These are phyloP conservation scores for Simplicillium sp. DNA, from an alignment of 2,329 filamentous ascomycete genomes.

Conservation along the genomic window DNA sequence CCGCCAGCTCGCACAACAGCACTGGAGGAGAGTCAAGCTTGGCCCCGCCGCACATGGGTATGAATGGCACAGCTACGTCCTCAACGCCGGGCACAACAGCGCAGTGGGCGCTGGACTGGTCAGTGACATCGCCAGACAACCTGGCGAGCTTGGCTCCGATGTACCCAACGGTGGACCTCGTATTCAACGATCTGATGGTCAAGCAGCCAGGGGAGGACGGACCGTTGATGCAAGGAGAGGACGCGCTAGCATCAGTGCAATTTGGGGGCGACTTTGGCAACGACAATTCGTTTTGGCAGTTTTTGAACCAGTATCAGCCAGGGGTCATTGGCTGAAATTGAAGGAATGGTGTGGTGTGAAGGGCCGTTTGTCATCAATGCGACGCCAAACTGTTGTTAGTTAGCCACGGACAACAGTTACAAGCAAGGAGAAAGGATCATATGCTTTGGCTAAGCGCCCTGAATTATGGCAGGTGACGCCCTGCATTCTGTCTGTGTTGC, in stretches of 20 bases:
- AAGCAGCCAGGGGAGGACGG: constrained; percentile 14
- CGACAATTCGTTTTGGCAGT: constrained; percentile 43
- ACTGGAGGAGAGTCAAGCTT: constrained; percentile 1
- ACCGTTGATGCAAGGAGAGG: constrained; percentile 9
- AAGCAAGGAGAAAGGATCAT: too few relatives aligned
- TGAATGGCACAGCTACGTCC: constrained; percentile 1
- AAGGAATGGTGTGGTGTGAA: too few relatives aligned
- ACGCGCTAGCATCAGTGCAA: constrained; percentile 25
- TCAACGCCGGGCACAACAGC: constrained; percentile 1
- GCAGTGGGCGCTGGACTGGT: constrained; percentile 5
- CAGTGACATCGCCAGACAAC: constrained; percentile 28
- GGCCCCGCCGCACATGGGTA: too few relatives aligned
- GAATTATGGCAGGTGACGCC: too few relatives aligned
- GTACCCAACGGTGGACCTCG: constrained; percentile 46
- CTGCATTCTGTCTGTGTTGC: too few relatives aligned
- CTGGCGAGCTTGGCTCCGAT: constrained; percentile 43
- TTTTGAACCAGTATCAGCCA: constrained; percentile 33
- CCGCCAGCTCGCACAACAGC: constrained; percentile 3
- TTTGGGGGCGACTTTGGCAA: constrained; percentile 46
- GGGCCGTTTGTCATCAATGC: too few relatives aligned
- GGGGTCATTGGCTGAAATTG: too few relatives aligned
- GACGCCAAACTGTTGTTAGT: too few relatives aligned
- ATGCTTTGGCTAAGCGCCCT: too few relatives aligned
- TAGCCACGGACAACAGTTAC: too few relatives aligned
- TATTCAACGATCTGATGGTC: constrained; percentile 46